Evolutionary conservation across 352 stramenopile genomes (phyloP), one percentile per base, ranked within the genome.

Genomic region (Phytopythium chamaehyphon): DNA sequence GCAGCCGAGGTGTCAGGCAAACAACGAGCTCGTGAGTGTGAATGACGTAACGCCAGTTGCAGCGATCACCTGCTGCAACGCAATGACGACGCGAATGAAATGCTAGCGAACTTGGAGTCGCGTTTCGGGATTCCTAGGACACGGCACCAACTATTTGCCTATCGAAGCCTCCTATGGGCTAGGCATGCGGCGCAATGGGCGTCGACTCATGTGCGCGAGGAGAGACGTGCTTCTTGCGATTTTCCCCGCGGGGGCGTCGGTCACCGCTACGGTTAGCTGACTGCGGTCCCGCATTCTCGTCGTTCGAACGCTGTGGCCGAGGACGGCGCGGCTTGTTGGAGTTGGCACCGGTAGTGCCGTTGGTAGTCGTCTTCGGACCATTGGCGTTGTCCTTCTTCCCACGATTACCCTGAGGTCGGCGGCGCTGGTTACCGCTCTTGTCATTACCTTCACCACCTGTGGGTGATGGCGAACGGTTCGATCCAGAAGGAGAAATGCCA

Each of bases 371-470:
- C 45, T 40, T 76, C 51, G 22, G 68, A 59, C 57, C 73, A 71
- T 54, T 73, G 57, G 49, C 69, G 64, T 44, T 35, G 45, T 76
- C 67, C 57, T 74, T 64, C 48, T 59, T 66, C 66, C 56, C 58
- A 45, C 71, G 66, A 21, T 40, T 49, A 18, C 52, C 51, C 50
- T 80, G 69, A 8, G 57, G 48, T 11, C 72, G 72, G 26, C 70
- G 72, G 43, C 69, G 71, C 19, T 59, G 47, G n/a, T 50, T 79
- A 3, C 43, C 15, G 50, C 38, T 60, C 28, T 64, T 71, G 9
- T 44, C 42, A 3, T 42, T 53, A 51, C 42, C 45, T 31, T 59
- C 62, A 9, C 40, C 52, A 1, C 43, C 61, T n/a, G 64, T 70
- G 40, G 61, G 42, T 5, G 60, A 67, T 7, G 53, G 50, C 24